A percentile compares a stretch with the other conserved stretches of the same genome.
Evolutionary conservation across 2,329 filamentous ascomycete species (phyloP).

Genomic region (Fusarium armeniacum): DNA sequence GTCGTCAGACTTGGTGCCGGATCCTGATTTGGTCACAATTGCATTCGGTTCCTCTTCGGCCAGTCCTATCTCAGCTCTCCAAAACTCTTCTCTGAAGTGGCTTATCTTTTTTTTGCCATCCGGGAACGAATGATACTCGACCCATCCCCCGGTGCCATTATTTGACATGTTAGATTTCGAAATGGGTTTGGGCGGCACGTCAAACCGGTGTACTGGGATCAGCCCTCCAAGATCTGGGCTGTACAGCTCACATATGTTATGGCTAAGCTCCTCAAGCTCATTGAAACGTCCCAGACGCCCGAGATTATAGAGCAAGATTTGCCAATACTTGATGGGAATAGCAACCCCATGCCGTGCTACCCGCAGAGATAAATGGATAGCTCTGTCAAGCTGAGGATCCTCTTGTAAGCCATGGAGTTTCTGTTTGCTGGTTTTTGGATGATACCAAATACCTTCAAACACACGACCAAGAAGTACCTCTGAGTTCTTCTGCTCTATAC

Average conservation of each 20-base stretch:
- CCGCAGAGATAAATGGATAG: slow-evolving; percentile 51
- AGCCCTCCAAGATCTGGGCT: slow-evolving; percentile 50
- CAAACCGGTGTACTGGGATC: slow-evolving; percentile 60
- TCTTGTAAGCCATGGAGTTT: slow-evolving; percentile 20
- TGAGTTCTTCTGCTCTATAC: slow-evolving; percentile 50
- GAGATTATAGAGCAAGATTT: slow-evolving; percentile 60
- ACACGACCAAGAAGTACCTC: slow-evolving; percentile 45
- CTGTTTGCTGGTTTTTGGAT: slow-evolving; percentile 44
- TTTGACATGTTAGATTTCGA: neutral
- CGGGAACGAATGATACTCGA: slow-evolving; percentile 16
- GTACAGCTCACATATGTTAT: slow-evolving; percentile 61
- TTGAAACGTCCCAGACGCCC: slow-evolving; percentile 60
- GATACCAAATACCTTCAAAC: slow-evolving; percentile 50
- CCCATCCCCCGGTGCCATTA: slow-evolving; percentile 14
- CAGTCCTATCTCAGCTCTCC: slow-evolving; percentile 43
- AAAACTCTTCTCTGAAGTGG: slow-evolving; percentile 46
- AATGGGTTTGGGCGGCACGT: slow-evolving; percentile 54
- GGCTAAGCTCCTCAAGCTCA: slow-evolving; percentile 61
- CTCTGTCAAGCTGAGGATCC: slow-evolving; percentile 50
- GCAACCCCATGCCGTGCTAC: slow-evolving; percentile 53
- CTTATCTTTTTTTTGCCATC: slow-evolving; percentile 26
- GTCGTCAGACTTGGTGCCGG: neutral
- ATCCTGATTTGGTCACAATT: neutral
- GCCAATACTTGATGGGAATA: slow-evolving; percentile 59
- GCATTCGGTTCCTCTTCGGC: slow-evolving; percentile 7